Percentiles rank a stretch among this genome's conserved stretches.
phyloP scores from a whole-genome alignment of 2,329 filamentous ascomycete species.

The Leptographium radiaticola region DNA sequence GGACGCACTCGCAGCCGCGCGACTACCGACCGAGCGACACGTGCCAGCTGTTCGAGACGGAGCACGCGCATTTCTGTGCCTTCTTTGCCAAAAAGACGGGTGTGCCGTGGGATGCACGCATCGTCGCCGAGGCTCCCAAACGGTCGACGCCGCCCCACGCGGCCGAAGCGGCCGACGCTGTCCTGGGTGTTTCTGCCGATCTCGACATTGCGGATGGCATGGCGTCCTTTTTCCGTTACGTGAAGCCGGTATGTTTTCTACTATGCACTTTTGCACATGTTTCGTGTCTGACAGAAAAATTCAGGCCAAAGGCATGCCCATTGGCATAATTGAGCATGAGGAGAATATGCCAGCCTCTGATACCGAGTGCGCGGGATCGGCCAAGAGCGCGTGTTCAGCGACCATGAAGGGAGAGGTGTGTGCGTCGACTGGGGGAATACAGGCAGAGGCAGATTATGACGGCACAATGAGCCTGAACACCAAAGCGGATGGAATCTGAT shows the following conservation, averaged over 20 bases:
- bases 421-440: background rate
- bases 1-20: constrained; percentile 21
- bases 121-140: constrained; percentile 3
- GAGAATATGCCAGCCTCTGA: constrained; percentile 1
- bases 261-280: background rate
- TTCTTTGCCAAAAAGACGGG: constrained; percentile 48
- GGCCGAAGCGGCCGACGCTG: background rate
- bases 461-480: too few relatives aligned
- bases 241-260: constrained; percentile 24
- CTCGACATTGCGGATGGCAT: background rate
- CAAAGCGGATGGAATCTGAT: too few relatives aligned
- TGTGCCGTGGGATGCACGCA: constrained; percentile 44
- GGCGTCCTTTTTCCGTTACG: background rate
- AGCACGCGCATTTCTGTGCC: constrained; percentile 36
- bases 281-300: background rate
- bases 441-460: background rate
- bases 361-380: background rate
- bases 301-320: constrained; percentile 15
- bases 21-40: constrained; percentile 26
- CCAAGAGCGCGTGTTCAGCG: too few relatives aligned
- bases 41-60: constrained; percentile 25
- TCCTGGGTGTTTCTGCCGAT: background rate
- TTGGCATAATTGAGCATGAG: constrained; percentile 14
- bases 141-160: background rate
- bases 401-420: background rate